Evolutionary conservation across 2,329 filamentous ascomycete species (phyloP), one percentile per base, ranked within the genome.

Genomic region (Emericellopsis atlantica): DNA sequence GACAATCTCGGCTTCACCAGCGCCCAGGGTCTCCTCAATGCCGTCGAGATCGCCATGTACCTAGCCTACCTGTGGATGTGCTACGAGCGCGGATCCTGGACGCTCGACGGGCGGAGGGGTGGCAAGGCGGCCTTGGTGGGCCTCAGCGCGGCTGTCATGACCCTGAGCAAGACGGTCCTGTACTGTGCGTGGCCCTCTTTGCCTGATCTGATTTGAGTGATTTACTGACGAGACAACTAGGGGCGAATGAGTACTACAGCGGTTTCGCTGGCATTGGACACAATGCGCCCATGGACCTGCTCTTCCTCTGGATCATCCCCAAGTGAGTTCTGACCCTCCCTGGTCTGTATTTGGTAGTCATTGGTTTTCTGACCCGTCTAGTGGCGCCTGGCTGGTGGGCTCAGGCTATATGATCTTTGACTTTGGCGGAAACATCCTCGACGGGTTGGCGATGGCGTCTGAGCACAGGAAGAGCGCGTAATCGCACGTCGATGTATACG

Each of bases 1-100:
- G 68, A 68, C 14, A 59, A 69, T 18, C 78, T 79, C 54, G 86
- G 87, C 31, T 95, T 93, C 61, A 84, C 84, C 0, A 74, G 71
- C 34, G 85, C 86, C 32, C 87, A 94, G 67, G 73, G 72, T 23
- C 51, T 67, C 6, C 55, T 89, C 48, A 92, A 90, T 54, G 58
- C 75, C 6, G 49, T 84, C 41, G 85, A 92, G 67, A 78, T 74
- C 4, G 43, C 64, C 29, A 68, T 79, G 51, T 90, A 89, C 55
- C 26, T 59, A 63, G 42, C 66, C 63, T 59, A 90, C 78, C 51
- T 65, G 35, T 58, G 46, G 44, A 41, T 35, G 60, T 11, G 67
- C 65, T 54, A 37, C 45, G 39, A 41, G 21, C 44, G 37, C 24
- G 49, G 48, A n/a, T 51, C 33, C 6, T 49, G 47, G 49, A 43